Conservation (phyloP, 2,329 filamentous ascomycete species). For the Hymenoscyphus scutula region DNA sequence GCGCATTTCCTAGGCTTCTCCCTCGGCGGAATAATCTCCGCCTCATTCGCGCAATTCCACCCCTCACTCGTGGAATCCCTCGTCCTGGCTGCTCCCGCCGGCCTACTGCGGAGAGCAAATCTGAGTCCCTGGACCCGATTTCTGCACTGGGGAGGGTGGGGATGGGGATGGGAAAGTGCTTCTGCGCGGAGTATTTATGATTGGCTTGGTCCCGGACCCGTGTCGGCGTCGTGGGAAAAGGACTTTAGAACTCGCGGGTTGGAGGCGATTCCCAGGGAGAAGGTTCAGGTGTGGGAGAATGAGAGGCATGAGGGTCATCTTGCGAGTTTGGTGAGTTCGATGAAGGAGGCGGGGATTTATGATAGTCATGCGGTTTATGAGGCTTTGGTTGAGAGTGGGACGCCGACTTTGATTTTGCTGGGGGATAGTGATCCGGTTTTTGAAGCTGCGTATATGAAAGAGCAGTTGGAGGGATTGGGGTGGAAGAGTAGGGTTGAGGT, state of each 20-base stretch:
- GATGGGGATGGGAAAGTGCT: neutral
- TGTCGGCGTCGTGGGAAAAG: neutral
- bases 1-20: conserved; percentile 50
- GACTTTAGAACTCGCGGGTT: neutral
- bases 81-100: neutral
- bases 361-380: conserved; percentile 1
- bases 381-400: conserved; percentile 21
- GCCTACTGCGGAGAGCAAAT: neutral
- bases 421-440: neutral
- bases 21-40: conserved; percentile 45
- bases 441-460: conserved; percentile 16
- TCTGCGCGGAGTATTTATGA: neutral
- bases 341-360: conserved; percentile 43
- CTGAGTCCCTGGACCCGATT: neutral
- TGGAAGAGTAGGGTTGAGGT: conserved; percentile 38
- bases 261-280: neutral
- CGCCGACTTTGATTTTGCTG: neutral
- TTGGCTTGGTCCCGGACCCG: neutral
- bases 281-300: conserved; percentile 17
- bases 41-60: conserved; percentile 38
- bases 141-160: neutral
- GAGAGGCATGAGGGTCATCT: conserved; percentile 45
- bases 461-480: conserved; percentile 36
- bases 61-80: neutral
- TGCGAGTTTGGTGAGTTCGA: conserved; percentile 45